Conservation (phyloP, 768 basidiomycete genomes). For the Mycena belliarum region DNA sequence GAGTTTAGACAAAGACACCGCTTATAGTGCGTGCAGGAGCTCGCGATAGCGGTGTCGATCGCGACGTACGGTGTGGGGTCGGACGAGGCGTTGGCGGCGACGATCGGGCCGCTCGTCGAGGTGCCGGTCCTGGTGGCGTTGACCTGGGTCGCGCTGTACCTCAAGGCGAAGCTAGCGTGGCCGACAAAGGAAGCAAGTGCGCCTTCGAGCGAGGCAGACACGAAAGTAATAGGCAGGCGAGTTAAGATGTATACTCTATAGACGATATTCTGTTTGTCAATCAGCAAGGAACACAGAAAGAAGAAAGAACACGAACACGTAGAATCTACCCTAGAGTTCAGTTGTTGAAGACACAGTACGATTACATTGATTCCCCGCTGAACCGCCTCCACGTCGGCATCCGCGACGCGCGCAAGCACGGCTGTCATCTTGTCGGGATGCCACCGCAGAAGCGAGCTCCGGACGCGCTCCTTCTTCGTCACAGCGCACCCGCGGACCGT, state of each 20-base stretch:
- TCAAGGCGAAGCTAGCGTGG: slow-evolving; percentile 2
- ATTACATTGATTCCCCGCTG: slow-evolving; percentile 49
- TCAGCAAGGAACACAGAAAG: too few relatives aligned
- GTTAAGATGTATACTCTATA: too few relatives aligned
- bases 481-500: slow-evolving; percentile 40
- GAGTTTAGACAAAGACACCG: neutral
- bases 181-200: too few relatives aligned
- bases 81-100: slow-evolving; percentile 79
- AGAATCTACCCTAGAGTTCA: slow-evolving; percentile 27
- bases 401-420: slow-evolving; percentile 43
- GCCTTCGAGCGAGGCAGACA: too few relatives aligned
- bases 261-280: too few relatives aligned
- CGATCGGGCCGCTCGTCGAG: slow-evolving; percentile 73
- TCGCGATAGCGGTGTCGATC: slow-evolving; percentile 82
- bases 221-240: too few relatives aligned
- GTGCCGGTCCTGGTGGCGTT: slow-evolving; percentile 75
- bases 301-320: neutral
- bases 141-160: slow-evolving; percentile 13
- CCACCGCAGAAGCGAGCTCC: slow-evolving; percentile 64
- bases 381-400: slow-evolving; percentile 47
- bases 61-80: slow-evolving; percentile 78
- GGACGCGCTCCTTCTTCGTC: slow-evolving; percentile 53
- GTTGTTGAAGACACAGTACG: slow-evolving; percentile 32
- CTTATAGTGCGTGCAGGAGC: slow-evolving; percentile 48
- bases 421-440: slow-evolving; percentile 64